These are phyloP conservation scores for Anastatica hierochuntica DNA, from an alignment of 345 rosid species.

Conservation along the genomic window DNA sequence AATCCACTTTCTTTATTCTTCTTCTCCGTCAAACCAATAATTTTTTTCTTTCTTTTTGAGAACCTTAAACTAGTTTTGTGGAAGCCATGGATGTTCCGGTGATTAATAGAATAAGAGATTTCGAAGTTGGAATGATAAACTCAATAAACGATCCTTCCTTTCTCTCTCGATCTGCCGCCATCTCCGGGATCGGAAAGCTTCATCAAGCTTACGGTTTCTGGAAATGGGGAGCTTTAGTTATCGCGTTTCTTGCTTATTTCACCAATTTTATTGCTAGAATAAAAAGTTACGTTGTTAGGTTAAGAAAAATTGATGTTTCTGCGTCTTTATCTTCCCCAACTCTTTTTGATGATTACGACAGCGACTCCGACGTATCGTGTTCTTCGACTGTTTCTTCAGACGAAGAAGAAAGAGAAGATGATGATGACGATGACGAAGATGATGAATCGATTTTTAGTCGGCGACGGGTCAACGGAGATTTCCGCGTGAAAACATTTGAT, in stretches of 20 bases:
- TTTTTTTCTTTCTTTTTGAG: too few relatives aligned
- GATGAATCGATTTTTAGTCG: neutral
- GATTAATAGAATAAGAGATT: constrained; percentile 45
- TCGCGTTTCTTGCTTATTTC: constrained; percentile 56
- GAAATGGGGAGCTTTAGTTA: constrained; percentile 51
- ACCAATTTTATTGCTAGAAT: constrained; percentile 33
- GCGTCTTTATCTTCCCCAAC: constrained; percentile 16
- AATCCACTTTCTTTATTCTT: too few relatives aligned
- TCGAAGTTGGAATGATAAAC: constrained; percentile 34
- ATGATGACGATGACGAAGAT: constrained; percentile 25
- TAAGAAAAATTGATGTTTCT: constrained; percentile 13
- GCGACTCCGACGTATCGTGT: constrained; percentile 30
- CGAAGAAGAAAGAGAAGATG: constrained; percentile 20
- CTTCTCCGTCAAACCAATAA: too few relatives aligned
- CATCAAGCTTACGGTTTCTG: constrained; percentile 34
- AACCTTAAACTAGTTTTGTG: too few relatives aligned
- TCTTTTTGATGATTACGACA: constrained; percentile 16
- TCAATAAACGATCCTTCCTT: constrained; percentile 29
- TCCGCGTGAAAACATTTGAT: constrained; percentile 30
- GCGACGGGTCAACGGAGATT: constrained; percentile 19
- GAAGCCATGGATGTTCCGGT: constrained; percentile 70
- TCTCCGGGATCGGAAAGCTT: constrained; percentile 28
- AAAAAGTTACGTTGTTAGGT: constrained; percentile 33
- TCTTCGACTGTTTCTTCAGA: constrained; percentile 29
- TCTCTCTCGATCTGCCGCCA: constrained; percentile 24